Base-by-base conservation (phyloP, 2,329 filamentous ascomycete genomes). In the Aureobasidium sp. region DNA sequence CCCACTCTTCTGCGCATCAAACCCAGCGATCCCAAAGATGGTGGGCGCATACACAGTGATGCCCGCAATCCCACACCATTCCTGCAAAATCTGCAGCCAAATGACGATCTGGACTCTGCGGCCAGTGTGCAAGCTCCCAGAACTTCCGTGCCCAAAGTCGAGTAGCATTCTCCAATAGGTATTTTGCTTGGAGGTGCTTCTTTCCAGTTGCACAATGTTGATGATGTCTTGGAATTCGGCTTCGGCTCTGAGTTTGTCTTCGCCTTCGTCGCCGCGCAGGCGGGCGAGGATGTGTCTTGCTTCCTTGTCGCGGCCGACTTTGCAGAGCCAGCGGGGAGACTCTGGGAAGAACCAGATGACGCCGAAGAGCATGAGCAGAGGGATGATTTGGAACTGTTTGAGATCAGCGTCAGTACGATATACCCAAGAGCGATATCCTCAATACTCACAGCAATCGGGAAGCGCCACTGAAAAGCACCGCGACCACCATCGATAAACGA, bases 291-390 rank as follows among this genome's bases (percentile, higher is more conserved):
- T 82, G 64, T 84, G 88, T 12, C 81, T 81, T 0, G 86, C 87
- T 70, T 90, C 88, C 0, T 88, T 81, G 39, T 86, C 79, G 0
- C 86, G 81, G 0, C 85, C 86, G 6, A 81, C 82, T 66, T 89
- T 89, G 65, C 84, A 81, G 0, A 90, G 79, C 82, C 83, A 88
- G 1, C 87, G 78, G 0, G 86, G 87, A 0, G 84, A 87, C 66
- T 90, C 87, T 0, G 87, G 87, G 71, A 89, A 86, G 74, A 87
- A 84, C 81, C 84, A 85, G 34, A 87, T 81, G 2, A 78, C 70
- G 0, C 66, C 69, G 60, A 88, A 77, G 0, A 89, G 77, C 0
- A 82, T 51, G 2, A 88, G 66, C 0, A 89, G 78, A 17, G 85
- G 84, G 0, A 87, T 72, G 37, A 89, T 88, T 68, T 89, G 86